Evolutionary conservation across 2,329 filamentous ascomycete genomes (phyloP), one percentile per base, ranked within the genome.

Genomic region (Xylariaceae sp.): DNA sequence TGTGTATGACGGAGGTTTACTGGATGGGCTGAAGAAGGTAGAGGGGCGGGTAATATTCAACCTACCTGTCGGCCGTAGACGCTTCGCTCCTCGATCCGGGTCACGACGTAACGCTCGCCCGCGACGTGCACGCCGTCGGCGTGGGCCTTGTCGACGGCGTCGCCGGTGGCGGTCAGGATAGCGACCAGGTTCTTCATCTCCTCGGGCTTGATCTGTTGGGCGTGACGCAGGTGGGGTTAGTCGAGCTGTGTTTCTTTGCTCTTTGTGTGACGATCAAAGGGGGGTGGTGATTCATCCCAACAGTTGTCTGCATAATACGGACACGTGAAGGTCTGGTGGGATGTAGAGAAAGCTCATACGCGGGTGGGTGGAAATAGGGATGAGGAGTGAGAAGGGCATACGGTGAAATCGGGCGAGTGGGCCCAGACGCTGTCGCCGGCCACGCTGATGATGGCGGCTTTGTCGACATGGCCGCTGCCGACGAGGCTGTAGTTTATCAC

Each of bases 41-140:
- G n/a, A n/a, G n/a, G 11, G 6, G 22, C 22, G 22, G 22, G 22
- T 6, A 26, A 26, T 26, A 11, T 26, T 6, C 22, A 11, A 62
- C 72, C 48, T 73, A 94, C 89, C 79, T 89, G 83, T 78, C 90
- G 89, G 52, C 81, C 87, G 67, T 95, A 95, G 57, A 95, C 68
- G 69, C 81, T 85, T 63, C 85, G 76, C 24, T 86, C 89, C 48
- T 90, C 87, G 39, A 83, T 79, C 62, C 79, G 82, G 63, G 87
- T 76, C 61, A 84, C 74, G 63, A 96, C 78, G 65, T 84, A 96
- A 67, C 87, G 86, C 62, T 84, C 80, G 51, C 85, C 86, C 37
- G 68, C 81, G 56, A 96, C 67, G 68, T 87, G 78, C 60, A 96
- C 64, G 50, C 91, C 91, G 17, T 83, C 81, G 39, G 72, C 68